Base-by-base conservation (phyloP, 164 flowering plant genomes). In the Sedum album region DNA sequence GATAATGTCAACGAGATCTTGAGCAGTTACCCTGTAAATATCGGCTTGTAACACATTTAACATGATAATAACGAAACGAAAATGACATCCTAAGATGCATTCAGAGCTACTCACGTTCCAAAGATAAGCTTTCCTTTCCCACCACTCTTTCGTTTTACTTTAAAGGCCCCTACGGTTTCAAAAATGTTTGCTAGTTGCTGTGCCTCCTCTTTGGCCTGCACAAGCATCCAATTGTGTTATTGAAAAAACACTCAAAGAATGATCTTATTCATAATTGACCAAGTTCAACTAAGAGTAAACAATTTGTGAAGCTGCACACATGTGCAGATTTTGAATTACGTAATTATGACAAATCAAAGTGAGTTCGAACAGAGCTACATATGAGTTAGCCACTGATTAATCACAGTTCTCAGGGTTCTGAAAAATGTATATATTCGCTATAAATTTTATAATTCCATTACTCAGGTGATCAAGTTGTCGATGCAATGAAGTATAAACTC, bases 141-240 rank as follows among this genome's bases (percentile, higher is more conserved):
- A 69, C 89, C 93, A 70, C 89, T 92, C 79, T 91, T 94, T 39
- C 96, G 88, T 78, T 87, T 91, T 77, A 91, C 91, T 79, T 91
- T 94, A 79, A 94, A 90, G 71, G 96, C 88, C 75, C 97, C 99
- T 72, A 90, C 85, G 31, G 96, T 88, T 83, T 94, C 93, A 82
- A 91, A 94, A 35, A 87, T 76, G 31, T 61, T 41, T 66, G 99
- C 99, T 46, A 94, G 86, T 72, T 94, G 93, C 36, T 85, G 83
- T 5, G 99, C 99, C 80, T 90, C 99, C 78, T 94, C 97, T 86
- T 84, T 91, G 33, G 87, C 98, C 98, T 91, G 80, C 67, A 76
- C 5, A 31, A 67, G 71, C 53, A 65, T n/a, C 5, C 64, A 66
- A 44, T 26, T 41, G 28, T 25, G 9, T 57, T 39, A 33, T 20